A percentile compares a stretch with the other conserved stretches of the same genome.
Conservation (phyloP, 352 stramenopile species). For the Phytophthora colocasiae region DNA sequence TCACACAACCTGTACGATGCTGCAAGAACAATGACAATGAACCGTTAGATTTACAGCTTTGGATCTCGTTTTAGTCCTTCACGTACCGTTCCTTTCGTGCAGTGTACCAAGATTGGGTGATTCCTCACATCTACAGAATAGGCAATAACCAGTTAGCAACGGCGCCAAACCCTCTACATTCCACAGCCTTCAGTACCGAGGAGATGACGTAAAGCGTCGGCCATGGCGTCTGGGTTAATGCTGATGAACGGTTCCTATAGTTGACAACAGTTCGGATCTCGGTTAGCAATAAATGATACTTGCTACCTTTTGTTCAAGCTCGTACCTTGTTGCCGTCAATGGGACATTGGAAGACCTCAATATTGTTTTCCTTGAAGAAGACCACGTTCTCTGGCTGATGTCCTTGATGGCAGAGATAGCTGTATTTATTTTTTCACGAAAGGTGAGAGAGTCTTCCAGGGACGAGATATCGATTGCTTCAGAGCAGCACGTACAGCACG, state of each 20-base stretch:
- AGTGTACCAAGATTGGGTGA: slow-evolving; percentile 89
- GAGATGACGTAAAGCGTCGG: slow-evolving; percentile 75
- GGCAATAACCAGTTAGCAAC: slow-evolving; percentile 10
- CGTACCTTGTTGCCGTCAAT: slow-evolving; percentile 90
- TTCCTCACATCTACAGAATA: slow-evolving; percentile 73
- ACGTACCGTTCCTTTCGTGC: slow-evolving; percentile 86
- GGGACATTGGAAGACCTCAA: slow-evolving; percentile 84
- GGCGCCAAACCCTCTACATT: background rate
- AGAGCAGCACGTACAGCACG: slow-evolving; percentile 69
- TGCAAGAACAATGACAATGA: slow-evolving; percentile 21
- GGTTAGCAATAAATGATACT: background rate
- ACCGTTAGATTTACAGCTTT: background rate
- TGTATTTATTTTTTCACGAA: slow-evolving; percentile 20
- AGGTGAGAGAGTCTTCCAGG: background rate
- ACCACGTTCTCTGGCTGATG: slow-evolving; percentile 82
- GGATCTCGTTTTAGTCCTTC: background rate
- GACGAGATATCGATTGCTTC: background rate
- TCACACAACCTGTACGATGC: slow-evolving; percentile 86
- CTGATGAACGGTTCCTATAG: slow-evolving; percentile 89
- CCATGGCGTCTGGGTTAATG: slow-evolving; percentile 87
- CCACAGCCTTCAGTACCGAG: slow-evolving; percentile 48
- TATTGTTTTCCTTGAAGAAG: slow-evolving; percentile 86
- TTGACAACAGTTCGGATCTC: background rate
- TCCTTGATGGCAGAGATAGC: slow-evolving; percentile 85
- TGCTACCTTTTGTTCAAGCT: background rate